Conservation (phyloP, 495 filamentous ascomycete genomes). For the Neurospora hispaniola region DNA sequence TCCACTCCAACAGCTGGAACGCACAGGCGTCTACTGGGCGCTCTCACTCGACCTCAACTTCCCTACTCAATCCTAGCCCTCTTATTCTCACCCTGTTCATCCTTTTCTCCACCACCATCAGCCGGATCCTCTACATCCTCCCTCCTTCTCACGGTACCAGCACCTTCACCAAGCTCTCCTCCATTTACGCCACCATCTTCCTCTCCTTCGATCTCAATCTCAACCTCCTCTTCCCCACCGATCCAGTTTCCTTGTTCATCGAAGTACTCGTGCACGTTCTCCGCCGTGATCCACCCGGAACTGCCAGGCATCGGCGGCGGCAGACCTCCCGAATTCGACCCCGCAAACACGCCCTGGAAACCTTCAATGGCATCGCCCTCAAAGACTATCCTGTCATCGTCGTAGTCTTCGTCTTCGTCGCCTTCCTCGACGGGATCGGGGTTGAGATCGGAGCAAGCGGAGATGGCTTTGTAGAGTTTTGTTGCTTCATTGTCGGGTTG, state of each 20-base stretch:
- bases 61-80: conserved; percentile 27
- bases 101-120: conserved; percentile 16
- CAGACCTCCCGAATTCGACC: conserved; percentile 41
- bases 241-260: conserved; percentile 47
- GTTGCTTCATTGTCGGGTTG: conserved; percentile 20
- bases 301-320: conserved; percentile 75
- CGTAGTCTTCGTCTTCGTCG: conserved; percentile 41
- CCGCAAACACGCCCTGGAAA: conserved; percentile 33
- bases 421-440: conserved; percentile 54
- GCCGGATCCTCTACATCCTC: conserved; percentile 27
- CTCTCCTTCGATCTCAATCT: background rate
- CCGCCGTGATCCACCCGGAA: conserved; percentile 90
- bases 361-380: conserved; percentile 43
- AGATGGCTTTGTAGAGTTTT: conserved; percentile 68
- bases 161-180: conserved; percentile 36
- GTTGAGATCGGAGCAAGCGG: conserved; percentile 79
- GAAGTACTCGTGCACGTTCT: conserved; percentile 77
- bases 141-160: conserved; percentile 28
- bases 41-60: background rate
- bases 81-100: conserved; percentile 28
- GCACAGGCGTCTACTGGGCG: background rate
- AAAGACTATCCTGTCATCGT: conserved; percentile 45
- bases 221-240: conserved; percentile 16
- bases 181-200: conserved; percentile 23
- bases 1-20: background rate